Base-by-base conservation (phyloP, 202 grass and related monocot genomes). In the Zizania palustris region DNA sequence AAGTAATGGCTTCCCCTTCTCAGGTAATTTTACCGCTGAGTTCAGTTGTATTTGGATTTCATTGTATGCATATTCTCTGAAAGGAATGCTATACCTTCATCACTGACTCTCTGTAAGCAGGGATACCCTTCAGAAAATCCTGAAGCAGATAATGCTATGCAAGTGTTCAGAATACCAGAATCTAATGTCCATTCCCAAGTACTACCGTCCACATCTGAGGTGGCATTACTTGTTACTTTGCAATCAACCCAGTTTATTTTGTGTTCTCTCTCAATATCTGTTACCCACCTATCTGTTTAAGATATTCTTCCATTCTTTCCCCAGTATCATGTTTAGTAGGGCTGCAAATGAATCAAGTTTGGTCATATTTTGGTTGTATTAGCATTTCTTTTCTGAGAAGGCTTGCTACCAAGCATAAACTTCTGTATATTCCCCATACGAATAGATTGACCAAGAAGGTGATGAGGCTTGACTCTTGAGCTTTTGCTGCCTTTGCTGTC, bases 1-100 rank as follows among this genome's bases (percentile, higher is more conserved):
- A 90, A 77, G 85, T 80, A 48, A 65, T 90, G 62, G 33, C 65
- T 74, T 90, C 88, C 46, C 59, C 82, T 48, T 88, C 91, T 75
- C 87, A 93, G 91, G 91, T 90, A 83, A 51, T 42, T 51, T 2
- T 72, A n/a, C 44, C 22, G 36, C 41, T 50, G 19, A 22, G 61
- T 42, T 65, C 16, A 58, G 62, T 67, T 84, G 43, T 2, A 16
- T 40, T 57, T 72, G 51, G 45, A 15, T 65, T 15, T 66, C 50
- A 2, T 9, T 19, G 19, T 60, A 13, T 66, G 15, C 16, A n/a
- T 11, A 38, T 51, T 59, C 58, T 59, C 53, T 67, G 34, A 34
- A 68, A 9, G 19, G 21, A 65, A 48, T 69, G 8, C 53, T 36
- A 48, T 57, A 70, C 8, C 12, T 59, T 70, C 0, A 5, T n/a